A percentile compares a stretch with the other conserved stretches of the same genome.
These are phyloP conservation scores for Fraxinus xanthoxyloides DNA, from an alignment of 305 asterid genomes.

Conservation along the genomic window DNA sequence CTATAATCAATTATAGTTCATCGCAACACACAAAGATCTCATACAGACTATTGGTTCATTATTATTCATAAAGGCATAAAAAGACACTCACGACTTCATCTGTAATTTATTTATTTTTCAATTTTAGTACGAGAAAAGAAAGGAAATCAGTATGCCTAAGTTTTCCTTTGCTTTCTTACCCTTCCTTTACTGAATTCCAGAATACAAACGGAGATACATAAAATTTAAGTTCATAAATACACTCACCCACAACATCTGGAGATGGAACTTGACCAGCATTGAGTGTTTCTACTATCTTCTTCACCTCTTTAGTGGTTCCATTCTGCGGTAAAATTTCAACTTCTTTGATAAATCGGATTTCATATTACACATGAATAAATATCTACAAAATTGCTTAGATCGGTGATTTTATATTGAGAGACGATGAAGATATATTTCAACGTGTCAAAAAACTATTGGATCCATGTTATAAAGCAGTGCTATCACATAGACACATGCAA, in stretches of 20 bases:
- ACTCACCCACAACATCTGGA: slow-evolving; percentile 87
- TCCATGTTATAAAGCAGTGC: neutral
- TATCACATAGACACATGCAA: neutral
- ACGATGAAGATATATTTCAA: neutral
- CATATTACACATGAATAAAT: neutral
- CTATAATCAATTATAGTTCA: neutral
- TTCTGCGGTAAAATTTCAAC: slow-evolving; percentile 48
- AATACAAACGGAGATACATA: neutral
- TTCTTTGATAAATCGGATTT: neutral
- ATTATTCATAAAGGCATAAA: neutral
- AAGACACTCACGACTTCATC: neutral
- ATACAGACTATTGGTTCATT: slow-evolving; percentile 7
- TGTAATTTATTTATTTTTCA: neutral
- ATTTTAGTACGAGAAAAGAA: neutral
- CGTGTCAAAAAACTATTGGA: neutral
- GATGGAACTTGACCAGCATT: slow-evolving; percentile 89
- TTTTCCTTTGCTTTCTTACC: neutral
- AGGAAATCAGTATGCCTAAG: neutral
- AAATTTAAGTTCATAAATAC: neutral
- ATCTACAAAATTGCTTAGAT: neutral
- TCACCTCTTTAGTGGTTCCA: slow-evolving; percentile 87
- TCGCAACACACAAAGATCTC: neutral
- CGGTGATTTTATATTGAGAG: neutral
- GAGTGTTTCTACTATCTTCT: slow-evolving; percentile 74
- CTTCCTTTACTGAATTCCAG: neutral